A percentile compares a stretch with the other conserved stretches of the same genome.
Conservation (phyloP, 2,329 filamentous ascomycete species). For the Curvularia spicifera region DNA sequence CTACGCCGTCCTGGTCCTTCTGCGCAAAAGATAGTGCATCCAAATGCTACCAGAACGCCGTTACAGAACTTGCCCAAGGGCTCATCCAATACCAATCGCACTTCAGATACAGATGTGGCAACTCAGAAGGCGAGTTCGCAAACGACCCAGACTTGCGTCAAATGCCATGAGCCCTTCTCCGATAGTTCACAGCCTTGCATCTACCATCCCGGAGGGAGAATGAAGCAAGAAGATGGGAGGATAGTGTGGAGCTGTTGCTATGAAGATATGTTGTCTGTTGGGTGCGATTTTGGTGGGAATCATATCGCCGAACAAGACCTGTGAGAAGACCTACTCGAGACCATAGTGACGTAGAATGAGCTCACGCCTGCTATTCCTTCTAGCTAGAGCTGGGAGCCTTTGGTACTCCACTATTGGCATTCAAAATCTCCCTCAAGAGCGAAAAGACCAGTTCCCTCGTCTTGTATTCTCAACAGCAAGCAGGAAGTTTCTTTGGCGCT, state of each 20-base stretch:
- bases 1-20: slow-evolving; percentile 17
- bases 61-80: not conserved
- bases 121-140: not conserved
- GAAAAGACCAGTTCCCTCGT: not conserved
- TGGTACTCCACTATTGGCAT: not conserved
- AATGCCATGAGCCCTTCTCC: slow-evolving; percentile 22
- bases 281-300: slow-evolving; percentile 19
- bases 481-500: not conserved
- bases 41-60: not conserved
- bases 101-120: not conserved
- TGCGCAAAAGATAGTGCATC: not conserved
- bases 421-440: not conserved
- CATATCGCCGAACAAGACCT: slow-evolving; percentile 10
- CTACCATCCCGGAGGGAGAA: slow-evolving; percentile 25
- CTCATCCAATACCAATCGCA: not conserved
- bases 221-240: not conserved
- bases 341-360: not conserved
- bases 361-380: not conserved
- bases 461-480: not conserved
- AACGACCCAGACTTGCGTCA: slow-evolving; percentile 17
- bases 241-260: slow-evolving; percentile 21
- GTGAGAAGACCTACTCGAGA: not conserved
- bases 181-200: slow-evolving; percentile 19
- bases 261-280: slow-evolving; percentile 12
- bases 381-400: not conserved